Evolutionary conservation across 2,329 filamentous ascomycete species (phyloP).

Genomic region (Claviceps fusiformis): DNA sequence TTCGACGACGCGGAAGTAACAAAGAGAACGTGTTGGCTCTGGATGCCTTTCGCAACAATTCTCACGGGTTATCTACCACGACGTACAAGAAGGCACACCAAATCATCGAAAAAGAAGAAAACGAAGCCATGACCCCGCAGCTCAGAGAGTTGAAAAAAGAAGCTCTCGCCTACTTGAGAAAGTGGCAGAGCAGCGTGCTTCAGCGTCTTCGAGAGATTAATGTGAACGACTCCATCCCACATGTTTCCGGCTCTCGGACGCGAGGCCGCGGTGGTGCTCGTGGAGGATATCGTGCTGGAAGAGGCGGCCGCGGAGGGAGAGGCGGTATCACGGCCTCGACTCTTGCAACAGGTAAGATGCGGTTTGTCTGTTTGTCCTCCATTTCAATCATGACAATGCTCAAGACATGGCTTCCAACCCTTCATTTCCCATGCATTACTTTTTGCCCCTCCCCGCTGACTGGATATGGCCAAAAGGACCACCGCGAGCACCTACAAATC

Average conservation of each 20-base stretch:
- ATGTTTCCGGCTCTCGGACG: constrained; percentile 16
- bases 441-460: neutral
- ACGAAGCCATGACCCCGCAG: constrained; percentile 25
- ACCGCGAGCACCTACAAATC: constrained; percentile 26
- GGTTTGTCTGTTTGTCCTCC: neutral
- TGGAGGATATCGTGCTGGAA: constrained; percentile 12
- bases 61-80: constrained; percentile 7
- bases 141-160: constrained; percentile 56
- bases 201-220: constrained; percentile 57
- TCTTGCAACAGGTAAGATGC: constrained; percentile 22
- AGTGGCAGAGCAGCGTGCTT: constrained; percentile 63
- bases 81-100: constrained; percentile 15
- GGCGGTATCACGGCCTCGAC: constrained; percentile 15
- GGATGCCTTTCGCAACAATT: constrained; percentile 4
- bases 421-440: neutral
- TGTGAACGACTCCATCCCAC: constrained; percentile 26
- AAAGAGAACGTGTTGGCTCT: constrained; percentile 11
- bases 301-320: constrained; percentile 21
- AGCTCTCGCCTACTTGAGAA: constrained; percentile 57
- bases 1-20: constrained; percentile 9
- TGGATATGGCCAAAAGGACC: constrained; percentile 13
- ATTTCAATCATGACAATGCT: neutral
- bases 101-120: constrained; percentile 19
- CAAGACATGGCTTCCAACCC: neutral
- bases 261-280: constrained; percentile 16